Conservation (phyloP, 352 stramenopile genomes). For the Pythium folliculosum region DNA sequence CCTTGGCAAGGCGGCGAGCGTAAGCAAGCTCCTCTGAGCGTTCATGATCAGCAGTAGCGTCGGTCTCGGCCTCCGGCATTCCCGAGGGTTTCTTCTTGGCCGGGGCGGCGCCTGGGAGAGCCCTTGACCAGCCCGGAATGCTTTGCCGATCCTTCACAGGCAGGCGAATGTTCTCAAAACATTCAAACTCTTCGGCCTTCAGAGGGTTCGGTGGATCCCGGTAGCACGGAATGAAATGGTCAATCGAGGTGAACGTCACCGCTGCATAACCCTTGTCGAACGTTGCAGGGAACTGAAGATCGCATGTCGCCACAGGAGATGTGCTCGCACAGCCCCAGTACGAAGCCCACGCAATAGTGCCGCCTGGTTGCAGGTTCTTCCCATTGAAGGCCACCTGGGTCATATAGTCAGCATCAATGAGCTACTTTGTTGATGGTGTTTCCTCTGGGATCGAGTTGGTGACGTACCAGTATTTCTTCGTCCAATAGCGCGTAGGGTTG, state of each 20-base stretch:
- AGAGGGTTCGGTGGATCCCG: slow-evolving; percentile 73
- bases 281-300: slow-evolving; percentile 66
- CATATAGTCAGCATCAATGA: not conserved
- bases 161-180: slow-evolving; percentile 68
- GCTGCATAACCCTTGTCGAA: slow-evolving; percentile 68
- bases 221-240: slow-evolving; percentile 89
- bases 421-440: not conserved
- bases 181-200: slow-evolving; percentile 69
- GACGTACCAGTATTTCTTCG: slow-evolving; percentile 64
- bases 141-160: slow-evolving; percentile 79
- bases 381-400: slow-evolving; percentile 55
- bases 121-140: slow-evolving; percentile 76
- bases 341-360: slow-evolving; percentile 72
- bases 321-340: slow-evolving; percentile 81
- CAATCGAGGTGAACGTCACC: slow-evolving; percentile 69
- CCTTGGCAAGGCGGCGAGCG: slow-evolving; percentile 4
- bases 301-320: slow-evolving; percentile 54
- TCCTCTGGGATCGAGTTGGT: not conserved
- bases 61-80: too few relatives aligned
- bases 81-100: not conserved
- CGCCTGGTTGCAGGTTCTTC: slow-evolving; percentile 75
- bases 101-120: not conserved
- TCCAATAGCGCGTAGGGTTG: slow-evolving; percentile 68
- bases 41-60: not conserved
- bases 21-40: slow-evolving; percentile 14